phyloP scores from a whole-genome alignment of 2,329 filamentous ascomycete species.

The Fusarium globosum region DNA sequence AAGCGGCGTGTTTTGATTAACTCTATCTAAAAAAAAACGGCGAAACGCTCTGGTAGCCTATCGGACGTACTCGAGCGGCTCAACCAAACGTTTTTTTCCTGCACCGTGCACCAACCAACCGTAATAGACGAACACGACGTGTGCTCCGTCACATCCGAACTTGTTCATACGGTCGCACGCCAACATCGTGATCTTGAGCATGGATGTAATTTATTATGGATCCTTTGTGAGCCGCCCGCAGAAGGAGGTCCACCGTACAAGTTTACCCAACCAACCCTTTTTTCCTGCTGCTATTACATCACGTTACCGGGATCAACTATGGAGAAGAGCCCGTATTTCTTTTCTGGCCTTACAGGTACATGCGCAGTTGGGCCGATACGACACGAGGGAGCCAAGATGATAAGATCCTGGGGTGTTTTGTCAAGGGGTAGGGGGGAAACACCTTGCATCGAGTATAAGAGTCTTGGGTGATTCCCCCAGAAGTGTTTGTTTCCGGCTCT shows the following conservation, averaged over 20 bases:
- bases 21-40: slow-evolving; percentile 3
- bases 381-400: slow-evolving; percentile 18
- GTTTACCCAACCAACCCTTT: slow-evolving; percentile 11
- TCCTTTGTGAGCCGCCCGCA: background rate
- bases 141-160: slow-evolving; percentile 24
- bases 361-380: slow-evolving; percentile 18
- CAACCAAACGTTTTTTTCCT: background rate
- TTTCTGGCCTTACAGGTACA: background rate
- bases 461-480: background rate
- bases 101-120: slow-evolving; percentile 2
- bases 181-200: slow-evolving; percentile 25
- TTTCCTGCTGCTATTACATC: slow-evolving; percentile 27
- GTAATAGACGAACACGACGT: slow-evolving; percentile 15
- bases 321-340: slow-evolving; percentile 33
- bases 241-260: slow-evolving; percentile 11
- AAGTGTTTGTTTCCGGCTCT: background rate
- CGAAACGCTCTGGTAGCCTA: background rate
- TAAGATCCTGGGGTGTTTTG: slow-evolving; percentile 2
- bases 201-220: slow-evolving; percentile 17
- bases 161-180: background rate
- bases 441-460: slow-evolving; percentile 28
- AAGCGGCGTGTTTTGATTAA: slow-evolving; percentile 18
- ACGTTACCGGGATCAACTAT: slow-evolving; percentile 24
- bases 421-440: background rate
- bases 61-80: background rate